Evolutionary conservation across 2,329 filamentous ascomycete species (phyloP).

Genomic region (Ascocoryne sarcoides): DNA sequence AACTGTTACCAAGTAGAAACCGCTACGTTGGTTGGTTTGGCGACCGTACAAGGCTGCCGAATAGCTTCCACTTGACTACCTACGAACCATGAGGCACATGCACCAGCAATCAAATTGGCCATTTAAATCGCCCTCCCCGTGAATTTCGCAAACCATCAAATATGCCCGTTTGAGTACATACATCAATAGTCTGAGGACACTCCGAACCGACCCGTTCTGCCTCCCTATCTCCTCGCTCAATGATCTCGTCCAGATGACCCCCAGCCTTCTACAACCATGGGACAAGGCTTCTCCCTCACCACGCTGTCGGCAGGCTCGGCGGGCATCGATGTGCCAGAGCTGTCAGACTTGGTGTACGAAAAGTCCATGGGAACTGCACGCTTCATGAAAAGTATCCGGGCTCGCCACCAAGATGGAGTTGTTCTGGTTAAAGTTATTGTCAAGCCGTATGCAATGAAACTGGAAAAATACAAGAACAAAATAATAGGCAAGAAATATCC

Average conservation of each 20-base stretch:
- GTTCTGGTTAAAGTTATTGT: conserved; percentile 92
- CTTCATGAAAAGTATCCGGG: conserved; percentile 95
- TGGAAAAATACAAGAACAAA: conserved; percentile 68
- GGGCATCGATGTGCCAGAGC: conserved; percentile 87
- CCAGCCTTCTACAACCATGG: conserved; percentile 50
- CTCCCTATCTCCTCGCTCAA: neutral
- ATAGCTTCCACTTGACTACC: neutral
- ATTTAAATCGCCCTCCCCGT: neutral
- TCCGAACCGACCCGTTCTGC: neutral
- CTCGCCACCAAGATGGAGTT: conserved; percentile 79
- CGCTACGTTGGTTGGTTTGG: neutral
- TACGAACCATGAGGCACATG: neutral
- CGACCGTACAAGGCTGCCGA: neutral
- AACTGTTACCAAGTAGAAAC: too few relatives aligned
- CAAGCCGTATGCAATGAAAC: conserved; percentile 79
- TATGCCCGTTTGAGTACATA: neutral
- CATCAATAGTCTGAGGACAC: neutral
- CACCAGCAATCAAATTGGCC: neutral
- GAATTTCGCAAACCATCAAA: neutral
- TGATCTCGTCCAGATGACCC: conserved; percentile 16
- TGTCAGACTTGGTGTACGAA: conserved; percentile 85
- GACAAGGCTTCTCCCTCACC: conserved; percentile 90
- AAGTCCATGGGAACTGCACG: conserved; percentile 83
- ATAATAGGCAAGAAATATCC: conserved; percentile 56
- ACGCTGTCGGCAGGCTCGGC: conserved; percentile 86